Evolutionary conservation across 148 eudicot species (phyloP).

Genomic region (Rhododendron ferrugineum): DNA sequence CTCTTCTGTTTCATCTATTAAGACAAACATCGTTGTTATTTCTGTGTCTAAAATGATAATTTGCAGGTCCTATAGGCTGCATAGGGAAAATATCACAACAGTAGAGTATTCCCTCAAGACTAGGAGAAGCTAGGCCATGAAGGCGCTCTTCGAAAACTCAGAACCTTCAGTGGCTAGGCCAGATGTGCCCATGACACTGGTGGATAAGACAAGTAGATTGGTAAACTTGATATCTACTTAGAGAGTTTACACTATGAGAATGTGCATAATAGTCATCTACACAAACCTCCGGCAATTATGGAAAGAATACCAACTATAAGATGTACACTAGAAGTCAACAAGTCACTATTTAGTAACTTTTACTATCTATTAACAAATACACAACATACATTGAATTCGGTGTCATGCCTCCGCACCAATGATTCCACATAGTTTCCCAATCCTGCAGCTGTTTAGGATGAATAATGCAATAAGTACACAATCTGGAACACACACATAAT

Average conservation of each 20-base stretch:
- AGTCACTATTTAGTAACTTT: background rate
- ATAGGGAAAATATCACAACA: background rate
- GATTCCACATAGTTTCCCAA: slow-evolving; percentile 99
- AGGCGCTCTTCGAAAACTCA: background rate
- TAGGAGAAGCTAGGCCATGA: background rate
- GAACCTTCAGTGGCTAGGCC: background rate
- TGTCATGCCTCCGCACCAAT: slow-evolving; percentile 82
- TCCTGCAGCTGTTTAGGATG: slow-evolving; percentile 75
- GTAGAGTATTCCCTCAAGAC: background rate
- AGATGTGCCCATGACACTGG: background rate
- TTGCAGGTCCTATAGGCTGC: background rate
- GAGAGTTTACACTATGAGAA: background rate
- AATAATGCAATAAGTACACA: slow-evolving; percentile 14
- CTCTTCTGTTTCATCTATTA: background rate
- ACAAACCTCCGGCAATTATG: slow-evolving; percentile 1
- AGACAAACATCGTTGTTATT: background rate
- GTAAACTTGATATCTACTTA: background rate
- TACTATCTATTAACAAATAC: background rate
- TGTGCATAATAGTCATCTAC: background rate
- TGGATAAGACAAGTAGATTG: background rate
- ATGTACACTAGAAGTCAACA: background rate
- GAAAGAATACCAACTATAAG: background rate
- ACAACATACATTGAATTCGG: slow-evolving; percentile 72
- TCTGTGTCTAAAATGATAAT: background rate
- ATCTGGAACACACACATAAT: background rate